Percentiles rank a stretch among this genome's conserved stretches.
Conservation (phyloP, 169 alveolate genomes). For the Babesia ovis region DNA sequence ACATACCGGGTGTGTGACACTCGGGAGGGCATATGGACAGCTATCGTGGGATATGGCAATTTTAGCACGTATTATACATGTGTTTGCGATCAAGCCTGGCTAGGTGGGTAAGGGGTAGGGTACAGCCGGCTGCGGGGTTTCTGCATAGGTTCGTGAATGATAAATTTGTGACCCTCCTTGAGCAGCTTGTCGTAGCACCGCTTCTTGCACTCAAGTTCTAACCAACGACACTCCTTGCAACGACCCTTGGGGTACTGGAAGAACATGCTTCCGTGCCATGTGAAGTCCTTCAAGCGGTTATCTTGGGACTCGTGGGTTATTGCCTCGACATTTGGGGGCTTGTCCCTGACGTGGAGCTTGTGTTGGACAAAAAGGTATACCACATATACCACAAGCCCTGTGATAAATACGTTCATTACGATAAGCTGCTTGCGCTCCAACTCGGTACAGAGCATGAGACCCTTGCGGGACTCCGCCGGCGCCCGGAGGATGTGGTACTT, state of each 20-base stretch:
- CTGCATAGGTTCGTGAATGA: slow-evolving; percentile 81
- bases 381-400: slow-evolving; percentile 20
- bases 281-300: slow-evolving; percentile 80
- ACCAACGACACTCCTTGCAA: slow-evolving; percentile 85
- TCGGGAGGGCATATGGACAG: not conserved
- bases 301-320: slow-evolving; percentile 66
- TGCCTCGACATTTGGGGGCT: slow-evolving; percentile 61
- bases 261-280: slow-evolving; percentile 82
- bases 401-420: slow-evolving; percentile 21
- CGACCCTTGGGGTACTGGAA: slow-evolving; percentile 81
- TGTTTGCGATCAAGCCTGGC: slow-evolving; percentile 23
- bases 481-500: slow-evolving; percentile 52
- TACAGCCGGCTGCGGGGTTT: slow-evolving; percentile 74
- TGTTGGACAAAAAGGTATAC: slow-evolving; percentile 32
- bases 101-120: slow-evolving; percentile 80
- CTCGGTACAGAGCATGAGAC: slow-evolving; percentile 51
- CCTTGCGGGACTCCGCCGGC: slow-evolving; percentile 46
- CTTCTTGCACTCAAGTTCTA: slow-evolving; percentile 82
- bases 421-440: slow-evolving; percentile 50
- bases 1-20: slow-evolving; percentile 6
- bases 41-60: not conserved
- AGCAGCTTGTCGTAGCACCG: slow-evolving; percentile 78
- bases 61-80: slow-evolving; percentile 4
- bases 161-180: slow-evolving; percentile 80
- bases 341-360: slow-evolving; percentile 48